phyloP scores from a whole-genome alignment of 1,284 basidiomycete genomes.

The Malassezia cuniculi region DNA sequence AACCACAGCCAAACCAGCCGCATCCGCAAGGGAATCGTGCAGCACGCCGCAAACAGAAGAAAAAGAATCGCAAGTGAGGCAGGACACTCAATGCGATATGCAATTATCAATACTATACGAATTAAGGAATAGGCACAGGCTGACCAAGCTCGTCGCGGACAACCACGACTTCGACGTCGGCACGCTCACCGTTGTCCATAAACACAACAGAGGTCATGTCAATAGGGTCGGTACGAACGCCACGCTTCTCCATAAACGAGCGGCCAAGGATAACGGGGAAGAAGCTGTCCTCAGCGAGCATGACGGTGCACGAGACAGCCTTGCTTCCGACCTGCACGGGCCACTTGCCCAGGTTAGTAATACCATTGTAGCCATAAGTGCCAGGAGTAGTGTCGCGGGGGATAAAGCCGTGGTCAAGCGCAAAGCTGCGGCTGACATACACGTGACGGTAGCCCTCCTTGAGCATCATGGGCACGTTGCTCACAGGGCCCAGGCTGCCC shows the following conservation, averaged over 20 bases:
- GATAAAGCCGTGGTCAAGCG: slow-evolving; percentile 74
- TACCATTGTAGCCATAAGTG: slow-evolving; percentile 66
- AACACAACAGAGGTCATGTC: slow-evolving; percentile 79
- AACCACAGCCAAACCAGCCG: neutral
- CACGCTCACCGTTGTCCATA: slow-evolving; percentile 79
- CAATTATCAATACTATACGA: too few species aligned
- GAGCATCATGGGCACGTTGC: slow-evolving; percentile 63
- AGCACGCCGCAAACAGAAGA: neutral
- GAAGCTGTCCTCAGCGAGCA: slow-evolving; percentile 79
- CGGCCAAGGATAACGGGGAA: slow-evolving; percentile 92
- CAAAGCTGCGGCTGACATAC: slow-evolving; percentile 88
- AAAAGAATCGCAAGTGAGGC: neutral
- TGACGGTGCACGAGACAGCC: slow-evolving; percentile 49
- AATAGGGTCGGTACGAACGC: slow-evolving; percentile 52
- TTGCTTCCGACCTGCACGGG: slow-evolving; percentile 49
- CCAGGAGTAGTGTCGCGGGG: slow-evolving; percentile 58
- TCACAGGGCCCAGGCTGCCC: slow-evolving; percentile 77
- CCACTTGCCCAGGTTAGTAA: slow-evolving; percentile 49
- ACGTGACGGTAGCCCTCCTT: slow-evolving; percentile 88
- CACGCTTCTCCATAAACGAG: slow-evolving; percentile 81
- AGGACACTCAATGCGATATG: too few species aligned
- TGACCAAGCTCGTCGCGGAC: slow-evolving; percentile 43
- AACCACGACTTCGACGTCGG: slow-evolving; percentile 44
- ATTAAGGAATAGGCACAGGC: slow-evolving; percentile 39
- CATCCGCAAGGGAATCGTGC: neutral